phyloP scores from a whole-genome alignment of 1,139 yeast genomes.

The Hansenula anomala region DNA sequence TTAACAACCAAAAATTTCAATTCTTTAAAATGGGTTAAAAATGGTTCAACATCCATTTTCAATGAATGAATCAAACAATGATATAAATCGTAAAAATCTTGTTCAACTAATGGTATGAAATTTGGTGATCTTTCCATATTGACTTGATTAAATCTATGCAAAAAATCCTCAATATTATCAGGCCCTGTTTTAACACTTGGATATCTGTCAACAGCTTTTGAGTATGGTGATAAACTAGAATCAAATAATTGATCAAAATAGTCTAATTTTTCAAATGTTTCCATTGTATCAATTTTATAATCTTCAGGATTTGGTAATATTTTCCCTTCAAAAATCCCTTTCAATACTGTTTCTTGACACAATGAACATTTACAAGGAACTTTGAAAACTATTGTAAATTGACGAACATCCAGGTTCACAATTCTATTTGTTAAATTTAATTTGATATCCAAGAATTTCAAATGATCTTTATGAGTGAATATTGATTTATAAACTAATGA shows the following conservation, averaged over 20 bases:
- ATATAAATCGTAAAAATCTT: conserved; percentile 28
- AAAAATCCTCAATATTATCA: conserved; percentile 28
- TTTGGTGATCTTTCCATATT: conserved; percentile 15
- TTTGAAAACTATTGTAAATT: conserved; percentile 24
- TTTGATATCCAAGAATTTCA: conserved; percentile 33
- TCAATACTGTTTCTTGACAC: conserved; percentile 22
- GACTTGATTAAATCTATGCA: conserved; percentile 25
- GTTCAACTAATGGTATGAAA: conserved; percentile 23
- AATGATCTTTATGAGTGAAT: conserved; percentile 25
- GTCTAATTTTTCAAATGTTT: conserved; percentile 28
- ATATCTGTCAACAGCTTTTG: conserved; percentile 35
- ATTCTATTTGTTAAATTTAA: conserved; percentile 14
- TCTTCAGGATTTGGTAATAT: conserved; percentile 27
- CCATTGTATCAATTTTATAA: conserved; percentile 23
- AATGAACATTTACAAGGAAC: conserved; percentile 28
- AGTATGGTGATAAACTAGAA: conserved; percentile 32
- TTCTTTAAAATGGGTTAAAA: conserved; percentile 27
- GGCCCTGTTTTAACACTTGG: conserved; percentile 37
- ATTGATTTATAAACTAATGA: conserved; percentile 29
- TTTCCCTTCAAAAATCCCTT: conserved; percentile 26
- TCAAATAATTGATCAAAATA: conserved; percentile 29
- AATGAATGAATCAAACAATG: conserved; percentile 34
- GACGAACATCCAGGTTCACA: conserved; percentile 29
- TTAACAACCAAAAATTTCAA: conserved; percentile 33
- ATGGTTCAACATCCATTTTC: conserved; percentile 29